Evolutionary conservation across 495 filamentous ascomycete genomes (phyloP).

Genomic region (Lasiosphaeriaceae sp.): DNA sequence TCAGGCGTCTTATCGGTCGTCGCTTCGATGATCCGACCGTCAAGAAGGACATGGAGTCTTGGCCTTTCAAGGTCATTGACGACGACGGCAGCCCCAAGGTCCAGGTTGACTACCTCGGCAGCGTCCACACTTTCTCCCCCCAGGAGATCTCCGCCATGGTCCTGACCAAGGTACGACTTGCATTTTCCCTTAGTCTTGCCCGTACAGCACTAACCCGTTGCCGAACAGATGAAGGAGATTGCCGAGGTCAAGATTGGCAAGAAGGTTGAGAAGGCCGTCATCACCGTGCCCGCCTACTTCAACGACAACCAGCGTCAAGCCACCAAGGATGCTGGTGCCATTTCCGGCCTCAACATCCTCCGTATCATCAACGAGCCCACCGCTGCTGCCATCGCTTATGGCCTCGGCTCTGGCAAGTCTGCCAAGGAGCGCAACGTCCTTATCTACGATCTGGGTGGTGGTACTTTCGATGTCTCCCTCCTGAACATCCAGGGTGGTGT

Average conservation of each 20-base stretch:
- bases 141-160: slow-evolving; percentile 99
- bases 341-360: slow-evolving; percentile 94
- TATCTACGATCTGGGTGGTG: slow-evolving; percentile 99
- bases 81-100: slow-evolving; percentile 87
- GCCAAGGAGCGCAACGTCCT: slow-evolving; percentile 97
- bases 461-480: slow-evolving; percentile 99
- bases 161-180: slow-evolving; percentile 66
- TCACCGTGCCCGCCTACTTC: slow-evolving; percentile 99
- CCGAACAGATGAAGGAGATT: slow-evolving; percentile 85
- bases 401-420: slow-evolving; percentile 87
- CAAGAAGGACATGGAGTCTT: slow-evolving; percentile 96
- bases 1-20: slow-evolving; percentile 87
- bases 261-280: slow-evolving; percentile 96
- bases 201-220: slow-evolving; percentile 10
- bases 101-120: slow-evolving; percentile 92
- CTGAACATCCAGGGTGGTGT: slow-evolving; percentile 99
- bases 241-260: slow-evolving; percentile 94
- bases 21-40: slow-evolving; percentile 92
- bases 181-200: background rate
- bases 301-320: slow-evolving; percentile 99
- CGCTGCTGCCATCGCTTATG: slow-evolving; percentile 94
- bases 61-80: slow-evolving; percentile 96
- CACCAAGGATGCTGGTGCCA: slow-evolving; percentile 98
- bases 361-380: slow-evolving; percentile 99
- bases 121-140: slow-evolving; percentile 90